Evolutionary conservation across 75 land plant species (phyloP).

Genomic region (Pinus taeda): DNA sequence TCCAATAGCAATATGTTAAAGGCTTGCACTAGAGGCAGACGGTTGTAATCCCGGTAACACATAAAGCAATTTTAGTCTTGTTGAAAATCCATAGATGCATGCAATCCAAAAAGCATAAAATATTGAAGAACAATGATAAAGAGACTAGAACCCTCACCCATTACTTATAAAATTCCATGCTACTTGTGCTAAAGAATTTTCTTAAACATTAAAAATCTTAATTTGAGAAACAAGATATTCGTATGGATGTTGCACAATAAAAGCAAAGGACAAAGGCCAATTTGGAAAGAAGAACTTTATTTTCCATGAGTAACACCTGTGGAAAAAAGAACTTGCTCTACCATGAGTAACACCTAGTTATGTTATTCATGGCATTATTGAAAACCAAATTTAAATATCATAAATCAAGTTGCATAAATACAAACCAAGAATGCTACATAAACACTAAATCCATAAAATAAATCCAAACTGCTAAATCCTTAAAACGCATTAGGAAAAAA

Average conservation of each 20-base stretch:
- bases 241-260: slow-evolving; percentile 41
- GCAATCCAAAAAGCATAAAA: not conserved
- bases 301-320: slow-evolving; percentile 29
- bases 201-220: slow-evolving; percentile 24
- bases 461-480: too few relatives aligned
- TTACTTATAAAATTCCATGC: slow-evolving; percentile 51
- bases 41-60: slow-evolving; percentile 32
- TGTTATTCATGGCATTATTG: slow-evolving; percentile 21
- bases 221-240: slow-evolving; percentile 32
- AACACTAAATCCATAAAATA: too few relatives aligned
- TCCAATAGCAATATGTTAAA: slow-evolving; percentile 40
- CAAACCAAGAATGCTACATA: not conserved
- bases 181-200: slow-evolving; percentile 39
- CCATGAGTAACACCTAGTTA: too few relatives aligned
- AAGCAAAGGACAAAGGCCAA: slow-evolving; percentile 21
- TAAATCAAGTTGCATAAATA: not conserved
- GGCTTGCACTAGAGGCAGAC: slow-evolving; percentile 49
- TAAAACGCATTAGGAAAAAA: too few relatives aligned
- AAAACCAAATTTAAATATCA: not conserved
- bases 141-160: slow-evolving; percentile 18
- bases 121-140: not conserved
- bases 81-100: not conserved
- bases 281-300: slow-evolving; percentile 34
- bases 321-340: not conserved
- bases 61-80: not conserved